phyloP scores from a whole-genome alignment of 1,139 yeast species.

The Yamadazyma spencermartinsiae region DNA sequence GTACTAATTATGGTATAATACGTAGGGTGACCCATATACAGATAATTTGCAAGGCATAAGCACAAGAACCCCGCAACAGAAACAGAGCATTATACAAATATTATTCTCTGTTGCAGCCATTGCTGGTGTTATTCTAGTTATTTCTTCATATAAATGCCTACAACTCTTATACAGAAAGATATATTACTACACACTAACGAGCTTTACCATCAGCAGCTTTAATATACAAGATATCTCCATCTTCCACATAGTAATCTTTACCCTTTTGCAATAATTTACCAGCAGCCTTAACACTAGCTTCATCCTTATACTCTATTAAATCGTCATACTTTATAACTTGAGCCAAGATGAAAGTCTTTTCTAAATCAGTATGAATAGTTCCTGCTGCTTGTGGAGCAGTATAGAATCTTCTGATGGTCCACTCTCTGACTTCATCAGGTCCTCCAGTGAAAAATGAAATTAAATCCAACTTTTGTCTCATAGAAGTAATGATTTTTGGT shows the following conservation, averaged over 20 bases:
- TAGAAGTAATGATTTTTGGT: constrained; percentile 81
- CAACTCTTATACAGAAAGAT: not conserved
- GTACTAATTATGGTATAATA: no score
- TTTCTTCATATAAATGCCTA: no score
- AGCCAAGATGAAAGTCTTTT: constrained; percentile 50
- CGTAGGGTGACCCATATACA: no score
- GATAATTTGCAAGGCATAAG: no score
- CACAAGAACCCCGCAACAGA: no score
- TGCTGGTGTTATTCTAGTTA: no score
- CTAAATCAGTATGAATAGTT: constrained; percentile 70
- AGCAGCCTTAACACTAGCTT: constrained; percentile 81
- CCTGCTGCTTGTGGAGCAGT: constrained; percentile 92
- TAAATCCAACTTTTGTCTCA: constrained; percentile 82
- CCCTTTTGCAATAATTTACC: constrained; percentile 95
- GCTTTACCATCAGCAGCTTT: constrained; percentile 96
- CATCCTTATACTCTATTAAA: constrained; percentile 76
- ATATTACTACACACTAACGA: constrained; percentile 31
- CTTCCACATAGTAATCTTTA: constrained; percentile 87
- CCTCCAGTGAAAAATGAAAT: constrained; percentile 86
- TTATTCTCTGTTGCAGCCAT: no score
- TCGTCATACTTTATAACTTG: constrained; percentile 50
- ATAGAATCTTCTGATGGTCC: constrained; percentile 84
- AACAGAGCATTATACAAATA: no score
- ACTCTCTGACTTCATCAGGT: constrained; percentile 83
- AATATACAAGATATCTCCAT: constrained; percentile 86